Conservation (phyloP, 768 basidiomycete genomes). For the Russula sp. region DNA sequence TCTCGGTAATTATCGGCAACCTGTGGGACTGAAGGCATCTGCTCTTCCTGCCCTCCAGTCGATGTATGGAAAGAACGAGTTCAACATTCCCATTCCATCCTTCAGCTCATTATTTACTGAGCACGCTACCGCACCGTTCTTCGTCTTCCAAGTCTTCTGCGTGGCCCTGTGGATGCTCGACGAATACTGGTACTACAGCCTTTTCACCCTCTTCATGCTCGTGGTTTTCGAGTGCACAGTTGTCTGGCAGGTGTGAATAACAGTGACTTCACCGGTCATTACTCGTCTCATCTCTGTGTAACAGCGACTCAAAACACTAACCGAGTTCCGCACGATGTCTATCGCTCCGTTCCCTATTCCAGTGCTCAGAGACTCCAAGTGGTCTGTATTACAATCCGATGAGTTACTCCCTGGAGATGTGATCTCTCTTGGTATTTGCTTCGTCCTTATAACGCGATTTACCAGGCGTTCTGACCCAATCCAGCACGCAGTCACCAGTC, state of each 20-base stretch:
- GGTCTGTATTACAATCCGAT: constrained; percentile 80
- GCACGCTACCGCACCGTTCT: constrained; percentile 98
- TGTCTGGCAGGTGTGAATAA: constrained; percentile 82
- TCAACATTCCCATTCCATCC: constrained; percentile 94
- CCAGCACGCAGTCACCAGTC: constrained; percentile 57
- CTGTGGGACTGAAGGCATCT: constrained; percentile 51
- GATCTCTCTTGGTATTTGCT: constrained; percentile 67
- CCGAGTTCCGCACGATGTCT: constrained; percentile 96
- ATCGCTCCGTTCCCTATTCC: constrained; percentile 87
- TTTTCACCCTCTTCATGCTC: constrained; percentile 98
- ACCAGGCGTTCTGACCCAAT: constrained; percentile 17
- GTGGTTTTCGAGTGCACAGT: constrained; percentile 98
- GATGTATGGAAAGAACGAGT: constrained; percentile 91
- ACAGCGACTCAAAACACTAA: constrained; percentile 88
- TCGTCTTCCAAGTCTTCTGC: constrained; percentile 98
- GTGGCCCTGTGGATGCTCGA: constrained; percentile 97
- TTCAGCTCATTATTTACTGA: constrained; percentile 90
- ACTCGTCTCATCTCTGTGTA: constrained; percentile 12
- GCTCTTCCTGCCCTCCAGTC: constrained; percentile 52
- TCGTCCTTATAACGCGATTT: background rate
- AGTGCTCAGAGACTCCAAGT: constrained; percentile 74
- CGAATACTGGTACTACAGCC: constrained; percentile 98
- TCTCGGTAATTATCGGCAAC: constrained; percentile 60
- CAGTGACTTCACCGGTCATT: background rate
- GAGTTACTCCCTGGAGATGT: constrained; percentile 90